A percentile compares a stretch with the other conserved stretches of the same genome.
These are phyloP conservation scores for Cyberlindnera suaveolens DNA, from an alignment of 805 yeast species.

Conservation along the genomic window DNA sequence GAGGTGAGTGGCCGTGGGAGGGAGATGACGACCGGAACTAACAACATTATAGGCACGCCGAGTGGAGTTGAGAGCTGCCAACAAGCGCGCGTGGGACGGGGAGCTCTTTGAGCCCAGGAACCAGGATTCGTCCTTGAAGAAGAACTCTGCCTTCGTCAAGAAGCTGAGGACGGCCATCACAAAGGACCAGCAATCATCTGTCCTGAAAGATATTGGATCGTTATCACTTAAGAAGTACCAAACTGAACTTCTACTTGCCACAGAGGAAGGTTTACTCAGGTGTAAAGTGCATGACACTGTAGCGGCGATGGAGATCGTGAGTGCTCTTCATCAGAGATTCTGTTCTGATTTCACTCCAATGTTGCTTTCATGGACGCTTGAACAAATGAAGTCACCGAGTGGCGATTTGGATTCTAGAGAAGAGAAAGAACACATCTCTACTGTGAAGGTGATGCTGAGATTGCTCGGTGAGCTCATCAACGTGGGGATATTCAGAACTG, in stretches of 20 bases:
- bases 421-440: slow-evolving; percentile 32
- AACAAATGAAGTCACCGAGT: slow-evolving; percentile 32
- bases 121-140: slow-evolving; percentile 73
- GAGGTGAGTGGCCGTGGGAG: slow-evolving; percentile 2
- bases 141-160: slow-evolving; percentile 73
- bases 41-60: neutral
- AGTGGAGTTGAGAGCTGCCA: slow-evolving; percentile 8
- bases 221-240: slow-evolving; percentile 69
- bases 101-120: slow-evolving; percentile 10
- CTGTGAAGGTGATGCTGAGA: slow-evolving; percentile 42
- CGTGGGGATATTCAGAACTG: slow-evolving; percentile 47
- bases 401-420: slow-evolving; percentile 33
- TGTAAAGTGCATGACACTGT: slow-evolving; percentile 49
- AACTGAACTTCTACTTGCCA: slow-evolving; percentile 58
- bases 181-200: slow-evolving; percentile 39
- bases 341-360: slow-evolving; percentile 42
- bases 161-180: slow-evolving; percentile 54
- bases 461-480: slow-evolving; percentile 52
- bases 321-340: slow-evolving; percentile 77
- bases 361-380: slow-evolving; percentile 36
- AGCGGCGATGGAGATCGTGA: slow-evolving; percentile 61
- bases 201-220: slow-evolving; percentile 55
- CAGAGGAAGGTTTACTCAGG: slow-evolving; percentile 54
- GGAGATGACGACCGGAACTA: neutral
- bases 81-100: slow-evolving; percentile 19